Percentiles rank a stretch among this genome's conserved stretches.
Evolutionary conservation across 164 flowering plant species (phyloP).

Genomic region (Sedum album): DNA sequence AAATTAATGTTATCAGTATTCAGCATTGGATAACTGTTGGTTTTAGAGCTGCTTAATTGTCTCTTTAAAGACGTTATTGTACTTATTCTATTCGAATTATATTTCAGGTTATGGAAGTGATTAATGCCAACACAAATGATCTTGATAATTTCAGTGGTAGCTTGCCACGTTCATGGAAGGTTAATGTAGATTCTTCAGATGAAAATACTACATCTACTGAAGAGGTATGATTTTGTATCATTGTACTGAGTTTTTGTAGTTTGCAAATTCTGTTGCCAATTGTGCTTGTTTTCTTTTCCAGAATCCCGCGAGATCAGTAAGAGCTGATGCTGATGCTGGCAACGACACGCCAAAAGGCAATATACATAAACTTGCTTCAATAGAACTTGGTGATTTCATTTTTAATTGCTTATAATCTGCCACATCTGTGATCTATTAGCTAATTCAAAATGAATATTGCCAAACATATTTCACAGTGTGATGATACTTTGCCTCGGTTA

Average conservation of each 20-base stretch:
- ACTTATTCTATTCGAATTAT: background rate
- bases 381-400: background rate
- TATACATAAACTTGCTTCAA: background rate
- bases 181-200: slow-evolving; percentile 33
- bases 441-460: too few species aligned
- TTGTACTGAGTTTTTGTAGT: background rate
- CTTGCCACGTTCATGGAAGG: slow-evolving; percentile 75
- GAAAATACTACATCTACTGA: slow-evolving; percentile 20
- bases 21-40: background rate
- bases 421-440: too few species aligned
- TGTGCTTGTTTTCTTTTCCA: background rate
- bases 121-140: slow-evolving; percentile 51
- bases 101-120: slow-evolving; percentile 63
- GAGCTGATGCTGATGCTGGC: slow-evolving; percentile 20
- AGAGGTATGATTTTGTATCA: slow-evolving; percentile 30
- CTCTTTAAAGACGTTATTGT: background rate
- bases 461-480: too few species aligned
- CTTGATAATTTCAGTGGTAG: slow-evolving; percentile 51
- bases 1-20: slow-evolving; percentile 18
- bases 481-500: too few species aligned
- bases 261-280: background rate
- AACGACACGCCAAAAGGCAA: slow-evolving; percentile 22
- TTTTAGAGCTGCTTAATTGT: background rate
- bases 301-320: slow-evolving; percentile 8
- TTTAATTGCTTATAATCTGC: too few species aligned